Evolutionary conservation across 345 rosid genomes (phyloP), one percentile per base, ranked within the genome.

Genomic region (Dipteronia dyeriana): DNA sequence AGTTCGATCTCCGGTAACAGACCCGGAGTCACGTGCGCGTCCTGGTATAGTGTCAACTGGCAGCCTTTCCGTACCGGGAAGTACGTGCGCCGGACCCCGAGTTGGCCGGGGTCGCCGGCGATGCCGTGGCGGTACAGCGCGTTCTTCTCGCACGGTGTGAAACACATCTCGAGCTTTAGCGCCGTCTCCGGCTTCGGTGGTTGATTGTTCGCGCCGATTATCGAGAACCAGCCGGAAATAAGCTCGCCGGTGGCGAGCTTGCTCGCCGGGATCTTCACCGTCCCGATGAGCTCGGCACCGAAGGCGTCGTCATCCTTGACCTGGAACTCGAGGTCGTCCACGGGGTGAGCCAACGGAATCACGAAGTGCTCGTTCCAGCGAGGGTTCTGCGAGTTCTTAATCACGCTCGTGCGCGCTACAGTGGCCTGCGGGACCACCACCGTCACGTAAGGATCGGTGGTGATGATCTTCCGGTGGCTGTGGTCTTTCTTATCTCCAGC

Each of bases 341-440:
- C 13, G 0, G 95, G 98, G 68, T 96, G 99, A 13, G 99, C 98
- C 4, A 96, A 6, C 3, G 88, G 85, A 57, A 96, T 86, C 26
- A 7, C 7, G 84, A 94, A 96, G 74, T 82, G 80, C 83, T 94
- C 93, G 79, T 88, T 61, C 99, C 98, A 96, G 9, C 1, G 19
- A 16, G 99, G 99, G 77, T 85, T 83, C 66, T 79, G 83, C 0
- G 93, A 54, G 87, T 92, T 91, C 76, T 89, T 91, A 53, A 96
- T 19, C 14, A 96, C 97, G 26, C 90, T 86, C 0, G 98, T 92
- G 7, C 98, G 86, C 7, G 99, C 99, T 14, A 96, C 73, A 19
- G 97, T 96, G 49, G 94, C 87, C 47, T 96, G 98, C 0, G 99
- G 99, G 31, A 96, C 97, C 2, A 81, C 77, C 64, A 96, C 95